Conservation (phyloP, 805 yeast species). For the Candida ponderosae region DNA sequence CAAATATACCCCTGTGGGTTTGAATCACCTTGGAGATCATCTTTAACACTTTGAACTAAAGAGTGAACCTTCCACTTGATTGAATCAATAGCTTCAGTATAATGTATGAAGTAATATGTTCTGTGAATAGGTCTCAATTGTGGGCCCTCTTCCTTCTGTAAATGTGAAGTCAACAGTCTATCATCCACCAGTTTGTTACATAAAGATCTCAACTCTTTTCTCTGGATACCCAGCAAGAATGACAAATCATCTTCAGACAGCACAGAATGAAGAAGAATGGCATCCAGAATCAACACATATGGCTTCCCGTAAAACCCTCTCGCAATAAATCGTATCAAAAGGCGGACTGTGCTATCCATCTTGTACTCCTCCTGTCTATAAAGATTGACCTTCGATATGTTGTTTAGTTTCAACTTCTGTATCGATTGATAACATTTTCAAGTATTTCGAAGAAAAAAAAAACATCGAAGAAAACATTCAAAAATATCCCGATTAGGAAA, state of each 20-base stretch:
- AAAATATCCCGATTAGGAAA: too few species aligned
- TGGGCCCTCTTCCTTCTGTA: conserved; percentile 61
- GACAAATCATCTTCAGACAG: conserved; percentile 88
- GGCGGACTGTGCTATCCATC: conserved; percentile 33
- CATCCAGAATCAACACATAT: conserved; percentile 81
- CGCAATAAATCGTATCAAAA: conserved; percentile 64
- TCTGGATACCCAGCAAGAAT: conserved; percentile 70
- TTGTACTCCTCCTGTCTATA: not conserved
- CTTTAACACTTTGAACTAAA: conserved; percentile 69
- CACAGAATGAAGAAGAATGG: conserved; percentile 80
- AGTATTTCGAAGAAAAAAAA: too few species aligned
- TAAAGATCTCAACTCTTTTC: conserved; percentile 77
- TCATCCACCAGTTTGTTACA: conserved; percentile 83
- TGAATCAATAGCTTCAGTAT: conserved; percentile 90
- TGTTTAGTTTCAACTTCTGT: too few species aligned
- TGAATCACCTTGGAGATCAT: conserved; percentile 74
- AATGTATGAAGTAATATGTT: conserved; percentile 81
- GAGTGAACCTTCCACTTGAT: conserved; percentile 95
- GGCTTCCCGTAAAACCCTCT: conserved; percentile 83
- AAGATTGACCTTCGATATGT: too few species aligned
- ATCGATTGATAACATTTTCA: too few species aligned
- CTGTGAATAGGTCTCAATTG: conserved; percentile 62
- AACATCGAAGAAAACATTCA: too few species aligned
- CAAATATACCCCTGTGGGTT: conserved; percentile 94
- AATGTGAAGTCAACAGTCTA: conserved; percentile 61